phyloP scores from a whole-genome alignment of 106 monocot species.

The Phalaenopsis aphrodite region DNA sequence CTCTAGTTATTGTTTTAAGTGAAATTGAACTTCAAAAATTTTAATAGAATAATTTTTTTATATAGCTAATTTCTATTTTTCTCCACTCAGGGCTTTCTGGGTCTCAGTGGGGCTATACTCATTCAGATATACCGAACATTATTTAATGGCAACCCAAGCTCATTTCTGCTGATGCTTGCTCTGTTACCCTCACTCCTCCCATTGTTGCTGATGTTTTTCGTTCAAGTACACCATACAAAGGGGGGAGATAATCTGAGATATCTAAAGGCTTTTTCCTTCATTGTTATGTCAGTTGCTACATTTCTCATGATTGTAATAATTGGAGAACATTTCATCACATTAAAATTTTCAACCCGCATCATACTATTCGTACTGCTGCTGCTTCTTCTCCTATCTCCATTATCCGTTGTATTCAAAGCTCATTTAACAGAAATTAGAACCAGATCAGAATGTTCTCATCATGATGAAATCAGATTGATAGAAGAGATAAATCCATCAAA shows the following conservation, averaged over 20 bases:
- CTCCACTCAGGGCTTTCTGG: conserved; percentile 66
- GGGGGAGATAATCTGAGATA: conserved; percentile 36
- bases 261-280: conserved; percentile 58
- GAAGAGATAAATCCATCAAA: conserved; percentile 5
- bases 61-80: not conserved
- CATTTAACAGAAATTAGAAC: conserved; percentile 10
- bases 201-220: conserved; percentile 59
- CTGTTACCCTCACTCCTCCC: conserved; percentile 55
- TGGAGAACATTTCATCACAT: conserved; percentile 28
- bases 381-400: conserved; percentile 47
- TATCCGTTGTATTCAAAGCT: conserved; percentile 28
- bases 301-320: conserved; percentile 87
- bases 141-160: conserved; percentile 42
- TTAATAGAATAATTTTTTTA: no score
- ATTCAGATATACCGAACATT: conserved; percentile 58
- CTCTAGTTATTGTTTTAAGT: no score
- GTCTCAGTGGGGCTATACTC: conserved; percentile 84
- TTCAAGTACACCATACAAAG: conserved; percentile 30
- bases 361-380: conserved; percentile 38
- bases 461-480: conserved; percentile 24
- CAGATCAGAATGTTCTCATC: conserved; percentile 9
- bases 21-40: no score
- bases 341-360: conserved; percentile 15
- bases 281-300: conserved; percentile 46
- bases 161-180: conserved; percentile 75